Evolutionary conservation across 495 filamentous ascomycete genomes (phyloP), one percentile per base, ranked within the genome.

Genomic region (Hypoxylon trugodes): DNA sequence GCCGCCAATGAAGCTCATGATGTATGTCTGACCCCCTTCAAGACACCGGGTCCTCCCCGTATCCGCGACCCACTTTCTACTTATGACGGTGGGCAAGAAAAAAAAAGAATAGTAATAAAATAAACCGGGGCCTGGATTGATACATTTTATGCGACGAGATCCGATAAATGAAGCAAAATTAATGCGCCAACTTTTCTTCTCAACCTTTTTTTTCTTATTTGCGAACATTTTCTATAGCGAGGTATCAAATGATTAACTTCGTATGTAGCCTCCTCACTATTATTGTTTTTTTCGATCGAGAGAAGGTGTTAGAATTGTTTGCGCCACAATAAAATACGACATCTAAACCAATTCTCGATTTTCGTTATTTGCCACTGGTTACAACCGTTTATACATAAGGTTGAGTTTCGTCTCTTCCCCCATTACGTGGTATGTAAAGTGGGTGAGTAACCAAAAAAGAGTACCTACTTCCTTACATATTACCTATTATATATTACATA

Each of bases 311-410:
- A 16, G 13, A 15, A 9, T 13, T 40, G 26, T 22, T 52, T 59
- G 41, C 53, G 47, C 40, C 43, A 42, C 30, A 58, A 35, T 35
- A 9, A 53, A 19, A 50, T 8, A 12, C 8, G 41, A 24, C 26
- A 45, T 24, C 42, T 46, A 46, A 66, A 49, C 36, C n/a, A 46
- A 56, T n/a, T 24, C 15, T 35, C n/a, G n/a, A n/a, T n/a, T n/a
- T n/a, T n/a, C n/a, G n/a, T n/a, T n/a, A 59, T 55, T 66, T 47
- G 55, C 62, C 62, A 65, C 61, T 46, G n/a, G 22, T 38, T 54
- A 26, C 12, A 42, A 48, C 5, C 8, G 13, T 35, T 42, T 15
- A 7, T 46, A 10, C 24, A 19, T 40, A 22, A 56, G 37, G 6
- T 24, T 36, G 25, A n/a, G 26, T 19, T 26, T 38, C 21, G 12